Evolutionary conservation across 768 basidiomycete genomes (phyloP), one percentile per base, ranked within the genome.

Genomic region (Inosperma sp.): DNA sequence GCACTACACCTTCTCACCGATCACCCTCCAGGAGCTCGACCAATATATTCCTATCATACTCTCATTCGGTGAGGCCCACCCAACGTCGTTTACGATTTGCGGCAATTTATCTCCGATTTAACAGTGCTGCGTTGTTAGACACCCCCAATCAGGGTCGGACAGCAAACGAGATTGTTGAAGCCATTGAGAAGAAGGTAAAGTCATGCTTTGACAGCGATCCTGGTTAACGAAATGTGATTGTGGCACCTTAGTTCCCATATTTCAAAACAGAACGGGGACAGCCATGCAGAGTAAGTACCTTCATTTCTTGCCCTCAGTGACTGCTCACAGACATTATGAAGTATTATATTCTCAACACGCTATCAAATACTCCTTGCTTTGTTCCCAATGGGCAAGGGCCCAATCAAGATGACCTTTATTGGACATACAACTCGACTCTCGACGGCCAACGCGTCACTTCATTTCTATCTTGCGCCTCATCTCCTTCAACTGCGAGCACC

Each of bases 331-430:
- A 33, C 27, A 21, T 10, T 47, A 47, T 34, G 9, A 47, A 52
- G 51, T 46, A 37, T 25, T 55, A 14, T 30, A 40, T 51, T 29
- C 43, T 55, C 19, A 55, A 55, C 25, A 51, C 49, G 12, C 49
- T 55, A 23, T 55, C 53, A 21, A 55, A 55, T 17, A 51, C 53
- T 10, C 37, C 53, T 8, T 55, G 53, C 27, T 55, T 55, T 30
- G 37, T 23, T 2, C 53, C 49, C 4, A 34, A 35, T 44, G 53
- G 43, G 14, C 31, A 29, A 25, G 53, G 53, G 1, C 39, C 45
- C 3, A 23, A 23, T 8, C 48, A 39, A 26, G 44, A 49, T 25
- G 53, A 55, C 10, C 53, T 55, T 21, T 55, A 55, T 26, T 55
- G 53, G 53, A 41, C 36, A 27, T 55, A 55, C 19, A 41, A 26